These are phyloP conservation scores for Sherardia arvensis DNA, from an alignment of 257 asterid species.

Conservation along the genomic window DNA sequence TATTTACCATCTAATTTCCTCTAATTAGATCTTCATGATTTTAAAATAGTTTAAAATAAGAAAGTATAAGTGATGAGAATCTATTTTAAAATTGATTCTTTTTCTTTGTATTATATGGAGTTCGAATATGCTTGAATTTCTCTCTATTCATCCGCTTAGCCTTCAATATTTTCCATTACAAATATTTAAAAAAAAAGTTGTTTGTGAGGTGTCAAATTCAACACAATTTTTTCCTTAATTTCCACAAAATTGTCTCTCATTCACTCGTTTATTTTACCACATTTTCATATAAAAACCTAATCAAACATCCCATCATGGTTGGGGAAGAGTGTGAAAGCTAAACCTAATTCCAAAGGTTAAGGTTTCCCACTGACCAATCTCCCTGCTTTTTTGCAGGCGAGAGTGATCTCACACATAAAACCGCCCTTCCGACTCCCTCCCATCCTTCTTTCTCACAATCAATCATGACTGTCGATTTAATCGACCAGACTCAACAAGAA, in stretches of 20 bases:
- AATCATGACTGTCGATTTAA: background rate
- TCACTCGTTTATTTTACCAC: background rate
- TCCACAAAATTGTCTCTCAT: background rate
- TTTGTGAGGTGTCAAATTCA: background rate
- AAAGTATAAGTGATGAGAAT: too few species aligned
- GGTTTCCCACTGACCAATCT: background rate
- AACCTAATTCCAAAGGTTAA: background rate
- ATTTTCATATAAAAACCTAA: background rate
- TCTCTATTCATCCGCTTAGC: background rate
- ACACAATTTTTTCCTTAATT: background rate
- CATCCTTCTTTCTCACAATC: background rate
- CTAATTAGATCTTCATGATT: too few species aligned
- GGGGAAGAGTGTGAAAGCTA: background rate
- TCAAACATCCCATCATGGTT: background rate
- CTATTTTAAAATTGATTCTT: too few species aligned
- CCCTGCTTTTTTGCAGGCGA: background rate
- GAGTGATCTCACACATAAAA: background rate
- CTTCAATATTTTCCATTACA: background rate
- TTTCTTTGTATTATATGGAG: too few species aligned
- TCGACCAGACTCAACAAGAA: constrained; percentile 1
- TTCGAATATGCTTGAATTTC: background rate
- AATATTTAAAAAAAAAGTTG: background rate
- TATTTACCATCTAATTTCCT: too few species aligned
- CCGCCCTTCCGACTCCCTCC: background rate
- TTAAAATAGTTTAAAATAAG: too few species aligned